phyloP scores from a whole-genome alignment of 192 early-diverging fungal species.

The Backusella luteola region DNA sequence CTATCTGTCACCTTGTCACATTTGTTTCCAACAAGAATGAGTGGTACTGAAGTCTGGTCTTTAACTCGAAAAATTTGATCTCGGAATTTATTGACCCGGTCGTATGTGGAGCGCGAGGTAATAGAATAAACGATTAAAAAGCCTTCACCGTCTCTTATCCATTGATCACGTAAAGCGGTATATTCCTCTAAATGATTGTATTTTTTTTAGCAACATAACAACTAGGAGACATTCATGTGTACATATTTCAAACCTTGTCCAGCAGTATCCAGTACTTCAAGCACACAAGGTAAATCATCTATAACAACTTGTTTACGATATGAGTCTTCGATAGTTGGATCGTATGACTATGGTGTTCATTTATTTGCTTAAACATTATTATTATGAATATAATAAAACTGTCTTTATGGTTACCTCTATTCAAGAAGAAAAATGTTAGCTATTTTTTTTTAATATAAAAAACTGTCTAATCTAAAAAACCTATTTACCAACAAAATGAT shows the following conservation, averaged over 20 bases:
- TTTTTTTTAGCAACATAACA: not conserved
- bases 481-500: constrained; percentile 44
- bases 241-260: constrained; percentile 57
- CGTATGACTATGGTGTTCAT: constrained; percentile 69
- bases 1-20: constrained; percentile 78
- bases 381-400: constrained; percentile 6
- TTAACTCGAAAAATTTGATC: constrained; percentile 85
- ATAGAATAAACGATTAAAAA: constrained; percentile 87
- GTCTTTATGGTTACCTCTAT: constrained; percentile 17
- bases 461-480: not conserved
- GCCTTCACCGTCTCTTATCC: constrained; percentile 76
- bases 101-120: constrained; percentile 78
- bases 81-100: constrained; percentile 74
- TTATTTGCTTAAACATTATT: not conserved
- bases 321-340: constrained; percentile 98
- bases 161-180: constrained; percentile 75
- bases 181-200: constrained; percentile 54
- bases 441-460: not conserved
- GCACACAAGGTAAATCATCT: constrained; percentile 92
- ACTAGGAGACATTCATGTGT: not conserved
- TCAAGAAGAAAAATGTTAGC: not conserved
- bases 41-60: constrained; percentile 73
- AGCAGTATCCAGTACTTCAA: constrained; percentile 96
- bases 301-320: constrained; percentile 97
- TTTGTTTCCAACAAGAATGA: constrained; percentile 89